Base-by-base conservation (phyloP, 129 eudicot genomes). In the Scalesia atractyloides region DNA sequence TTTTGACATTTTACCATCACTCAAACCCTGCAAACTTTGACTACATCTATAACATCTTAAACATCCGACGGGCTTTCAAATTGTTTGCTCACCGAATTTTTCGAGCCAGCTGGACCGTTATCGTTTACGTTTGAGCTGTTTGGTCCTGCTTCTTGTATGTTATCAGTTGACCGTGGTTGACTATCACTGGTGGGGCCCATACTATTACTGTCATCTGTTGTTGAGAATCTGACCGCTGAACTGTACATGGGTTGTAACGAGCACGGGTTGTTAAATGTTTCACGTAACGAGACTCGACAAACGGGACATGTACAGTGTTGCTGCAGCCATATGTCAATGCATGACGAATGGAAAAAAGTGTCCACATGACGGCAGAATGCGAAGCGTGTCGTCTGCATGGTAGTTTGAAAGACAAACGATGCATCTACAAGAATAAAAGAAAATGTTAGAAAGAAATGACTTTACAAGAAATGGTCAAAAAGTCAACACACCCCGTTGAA, bases 251-350 rank as follows among this genome's bases (percentile, higher is more conserved):
- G 91, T 44, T 89, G 97, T 91, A 92, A 81, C 9, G 76, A 61
- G 49, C 83, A 83, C 43, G 85, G 88, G 41, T 66, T 85, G 59
- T 85, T 94, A 7, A 86, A 82, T 33, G 66, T 51, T 19, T 87
- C 91, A 1, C 86, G 96, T 57, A 92, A 79, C 0, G 96, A 92
- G 46, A 89, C 74, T 58, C 97, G 84, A 74, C 97, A 92, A 62
- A 92, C 94, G 0, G 97, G 97, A 58, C 97, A 92, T 24, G 97
- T 92, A 53, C 84, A 89, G 72, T 92, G 89, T 52, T 86, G 94
- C 64, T 89, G 94, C 56, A 92, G 87, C 97, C 97, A 92, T 68
- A 86, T 86, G 73, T 87, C 96, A 58, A 92, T 92, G 60, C 97
- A 92, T 10, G 86, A 72, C n/a, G 92, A 84, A 64, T 92, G 97